Conservation (phyloP, 2,329 filamentous ascomycete species). For the Cadophora luteo-olivacea region DNA sequence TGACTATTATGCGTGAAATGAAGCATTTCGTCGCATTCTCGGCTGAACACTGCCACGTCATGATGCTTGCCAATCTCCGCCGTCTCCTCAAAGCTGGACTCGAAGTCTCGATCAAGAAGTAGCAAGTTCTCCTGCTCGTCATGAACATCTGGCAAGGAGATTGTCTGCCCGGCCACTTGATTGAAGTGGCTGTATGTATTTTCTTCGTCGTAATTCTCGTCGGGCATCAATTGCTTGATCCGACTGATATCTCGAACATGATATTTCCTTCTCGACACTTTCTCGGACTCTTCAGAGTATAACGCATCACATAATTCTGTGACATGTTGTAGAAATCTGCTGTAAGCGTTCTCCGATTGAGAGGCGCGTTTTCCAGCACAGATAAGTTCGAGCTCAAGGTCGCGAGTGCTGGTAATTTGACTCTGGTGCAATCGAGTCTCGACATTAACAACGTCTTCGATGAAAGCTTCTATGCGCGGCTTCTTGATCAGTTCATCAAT, state of each 20-base stretch:
- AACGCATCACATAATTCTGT: slow-evolving; percentile 32
- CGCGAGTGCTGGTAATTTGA: slow-evolving; percentile 31
- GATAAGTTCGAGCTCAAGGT: slow-evolving; percentile 38
- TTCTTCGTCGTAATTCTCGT: slow-evolving; percentile 30
- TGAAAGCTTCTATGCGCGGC: slow-evolving; percentile 32
- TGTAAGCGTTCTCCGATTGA: slow-evolving; percentile 33
- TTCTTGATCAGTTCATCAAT: slow-evolving; percentile 37
- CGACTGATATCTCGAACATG: slow-evolving; percentile 34
- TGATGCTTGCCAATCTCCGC: not conserved
- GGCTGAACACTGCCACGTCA: slow-evolving; percentile 14
- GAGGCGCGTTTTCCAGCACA: slow-evolving; percentile 37
- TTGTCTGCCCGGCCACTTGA: slow-evolving; percentile 5
- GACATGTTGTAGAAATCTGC: slow-evolving; percentile 32
- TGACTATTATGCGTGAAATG: not conserved
- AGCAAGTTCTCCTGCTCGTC: slow-evolving; percentile 20
- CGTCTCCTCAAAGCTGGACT: not conserved
- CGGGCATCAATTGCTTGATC: slow-evolving; percentile 35
- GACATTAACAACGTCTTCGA: slow-evolving; percentile 34
- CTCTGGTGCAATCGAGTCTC: slow-evolving; percentile 31
- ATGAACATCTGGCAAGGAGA: slow-evolving; percentile 20
- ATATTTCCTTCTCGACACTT: slow-evolving; percentile 26
- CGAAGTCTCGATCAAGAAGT: slow-evolving; percentile 24
- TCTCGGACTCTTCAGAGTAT: slow-evolving; percentile 24
- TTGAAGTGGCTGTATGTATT: slow-evolving; percentile 13
- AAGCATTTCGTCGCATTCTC: slow-evolving; percentile 13